Base-by-base conservation (phyloP, 169 alveolate species). In the Cryptosporidium parvum region DNA sequence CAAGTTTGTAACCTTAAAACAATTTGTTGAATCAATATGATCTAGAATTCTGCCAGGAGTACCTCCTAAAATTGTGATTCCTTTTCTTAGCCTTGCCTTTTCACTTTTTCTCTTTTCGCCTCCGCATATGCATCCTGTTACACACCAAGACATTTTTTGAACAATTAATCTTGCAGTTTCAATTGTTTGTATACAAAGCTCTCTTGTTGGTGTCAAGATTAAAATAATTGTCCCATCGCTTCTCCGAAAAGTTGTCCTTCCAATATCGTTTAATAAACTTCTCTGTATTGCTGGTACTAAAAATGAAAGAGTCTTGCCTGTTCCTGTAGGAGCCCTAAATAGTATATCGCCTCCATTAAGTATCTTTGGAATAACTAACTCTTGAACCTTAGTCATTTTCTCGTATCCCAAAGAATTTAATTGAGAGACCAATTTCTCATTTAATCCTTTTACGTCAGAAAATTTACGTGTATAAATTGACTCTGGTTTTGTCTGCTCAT, bases 1-100 rank as follows among this genome's bases (percentile, higher is more conserved):
- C 37, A 93, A 84, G 44, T 96, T 96, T 53, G 93, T 85, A 68
- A 94, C 93, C 35, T 95, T 94, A 87, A 97, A 97, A 48, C 98
- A 95, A 67, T 95, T 89, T 23, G 99, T 96, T 75, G 95, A 94
- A 69, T 94, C 94, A 61, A 98, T 91, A 84, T 97, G 98, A 91
- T 98, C 99, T 8, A 97, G 85, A 53, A 98, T 85, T 75, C 99
- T 94, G 16, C 99, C 99, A 8, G 99, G 99, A 37, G 99, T 98
- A 35, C 98, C 98, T 16, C 97, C 94, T 48, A 98, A 91, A 16
- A 97, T 91, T 85, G 98, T 98, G 33, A 98, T 97, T 0, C 98
- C 97, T 80, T 94, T 95, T 70, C 96, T 93, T 44, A 98, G 92
- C 58, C 98, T 96, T 62, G 95, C 96, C 92, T 94, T 94, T 85